phyloP scores from a whole-genome alignment of 306 rosid genomes.

The Trichosanthes cucumerina region DNA sequence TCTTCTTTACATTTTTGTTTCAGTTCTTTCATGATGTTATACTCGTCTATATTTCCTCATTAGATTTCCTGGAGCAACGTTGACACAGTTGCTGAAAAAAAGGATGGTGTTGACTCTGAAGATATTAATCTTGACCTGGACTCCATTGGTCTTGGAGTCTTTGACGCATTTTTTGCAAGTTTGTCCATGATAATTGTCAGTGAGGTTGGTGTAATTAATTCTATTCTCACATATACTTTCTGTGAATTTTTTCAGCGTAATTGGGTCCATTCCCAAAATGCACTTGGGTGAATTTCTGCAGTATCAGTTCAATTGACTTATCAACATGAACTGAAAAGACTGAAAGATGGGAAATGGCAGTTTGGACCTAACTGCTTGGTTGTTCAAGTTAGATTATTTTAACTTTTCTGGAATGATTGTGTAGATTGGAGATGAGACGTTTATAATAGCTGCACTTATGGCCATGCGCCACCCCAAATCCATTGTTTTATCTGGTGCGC shows the following conservation, averaged over 20 bases:
- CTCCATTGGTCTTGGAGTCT: constrained; percentile 66
- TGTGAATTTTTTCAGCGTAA: background rate
- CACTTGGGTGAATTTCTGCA: background rate
- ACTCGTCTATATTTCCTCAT: background rate
- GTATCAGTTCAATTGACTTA: background rate
- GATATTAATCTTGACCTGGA: constrained; percentile 41
- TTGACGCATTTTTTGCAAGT: constrained; percentile 83
- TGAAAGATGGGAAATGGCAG: background rate
- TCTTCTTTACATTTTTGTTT: background rate
- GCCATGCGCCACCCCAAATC: constrained; percentile 99
- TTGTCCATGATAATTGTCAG: constrained; percentile 87
- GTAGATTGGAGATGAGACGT: constrained; percentile 98
- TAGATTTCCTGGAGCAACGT: constrained; percentile 39
- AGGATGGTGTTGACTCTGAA: constrained; percentile 17
- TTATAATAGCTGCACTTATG: constrained; percentile 97
- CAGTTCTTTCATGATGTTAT: background rate
- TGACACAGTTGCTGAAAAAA: constrained; percentile 26
- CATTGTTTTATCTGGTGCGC: constrained; percentile 90
- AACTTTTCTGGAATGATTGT: constrained; percentile 12
- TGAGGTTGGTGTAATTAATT: constrained; percentile 54
- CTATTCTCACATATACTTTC: background rate
- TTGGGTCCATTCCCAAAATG: background rate
- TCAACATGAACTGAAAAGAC: background rate
- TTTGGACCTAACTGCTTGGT: background rate
- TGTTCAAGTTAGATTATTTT: background rate